Evolutionary conservation across 1,284 basidiomycete genomes (phyloP).

Genomic region (Pascua sp.): DNA sequence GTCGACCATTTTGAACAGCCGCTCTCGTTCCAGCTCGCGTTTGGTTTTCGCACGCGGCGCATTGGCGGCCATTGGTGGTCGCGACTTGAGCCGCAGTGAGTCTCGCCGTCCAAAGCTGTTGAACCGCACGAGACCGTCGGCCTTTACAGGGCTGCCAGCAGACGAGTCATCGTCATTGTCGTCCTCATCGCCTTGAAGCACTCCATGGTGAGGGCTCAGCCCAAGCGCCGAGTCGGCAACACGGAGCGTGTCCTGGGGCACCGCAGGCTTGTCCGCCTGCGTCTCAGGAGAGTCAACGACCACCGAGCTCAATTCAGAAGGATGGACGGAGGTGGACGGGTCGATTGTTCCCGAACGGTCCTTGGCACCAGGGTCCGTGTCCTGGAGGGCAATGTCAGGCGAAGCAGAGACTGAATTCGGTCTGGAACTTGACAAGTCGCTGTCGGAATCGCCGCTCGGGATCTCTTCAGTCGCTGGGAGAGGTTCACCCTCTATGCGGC

Average conservation of each 20-base stretch:
- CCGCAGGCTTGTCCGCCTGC: too few species aligned
- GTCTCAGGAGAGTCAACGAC: too few species aligned
- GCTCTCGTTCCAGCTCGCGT: conserved; percentile 45
- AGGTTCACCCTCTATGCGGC: conserved; percentile 19
- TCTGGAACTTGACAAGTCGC: too few species aligned
- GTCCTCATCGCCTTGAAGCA: background rate
- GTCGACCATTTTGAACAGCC: conserved; percentile 43
- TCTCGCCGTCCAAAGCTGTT: conserved; percentile 40
- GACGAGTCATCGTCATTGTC: background rate
- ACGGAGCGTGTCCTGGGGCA: too few species aligned
- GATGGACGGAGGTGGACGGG: too few species aligned
- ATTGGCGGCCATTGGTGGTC: background rate
- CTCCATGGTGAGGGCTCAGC: too few species aligned
- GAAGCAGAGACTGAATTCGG: background rate
- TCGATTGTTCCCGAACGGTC: background rate
- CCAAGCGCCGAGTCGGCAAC: too few species aligned
- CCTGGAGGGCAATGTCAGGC: background rate
- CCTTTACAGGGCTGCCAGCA: too few species aligned
- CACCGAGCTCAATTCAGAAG: too few species aligned
- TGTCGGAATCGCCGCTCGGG: background rate
- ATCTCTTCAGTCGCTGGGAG: background rate
- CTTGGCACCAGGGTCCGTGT: background rate
- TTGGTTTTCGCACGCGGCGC: conserved; percentile 35
- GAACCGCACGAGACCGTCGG: conserved; percentile 20
- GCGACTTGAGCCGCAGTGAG: conserved; percentile 19